Percentiles rank a stretch among this genome's conserved stretches.
Conservation (phyloP, 805 yeast genomes). For the Limtongia smithiae region DNA sequence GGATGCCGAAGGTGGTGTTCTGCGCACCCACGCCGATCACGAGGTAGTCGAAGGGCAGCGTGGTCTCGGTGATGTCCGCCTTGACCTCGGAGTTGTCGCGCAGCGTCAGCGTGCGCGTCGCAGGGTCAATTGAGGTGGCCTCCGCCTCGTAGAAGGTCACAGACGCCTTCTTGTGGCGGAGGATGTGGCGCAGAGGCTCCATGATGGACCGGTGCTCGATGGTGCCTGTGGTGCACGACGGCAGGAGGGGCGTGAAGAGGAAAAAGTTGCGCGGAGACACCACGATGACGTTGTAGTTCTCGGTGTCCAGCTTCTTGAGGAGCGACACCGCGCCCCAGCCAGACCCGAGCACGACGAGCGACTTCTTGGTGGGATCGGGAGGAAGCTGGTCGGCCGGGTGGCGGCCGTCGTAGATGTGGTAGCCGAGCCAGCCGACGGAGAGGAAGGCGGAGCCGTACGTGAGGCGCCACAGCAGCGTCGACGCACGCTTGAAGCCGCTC, state of each 20-base stretch:
- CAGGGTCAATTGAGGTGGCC: constrained; percentile 78
- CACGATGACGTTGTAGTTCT: constrained; percentile 81
- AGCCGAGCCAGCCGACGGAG: constrained; percentile 28
- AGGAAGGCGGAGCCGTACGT: constrained; percentile 21
- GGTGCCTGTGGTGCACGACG: constrained; percentile 93
- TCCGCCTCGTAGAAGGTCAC: constrained; percentile 91
- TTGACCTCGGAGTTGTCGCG: constrained; percentile 32
- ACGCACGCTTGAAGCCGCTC: constrained; percentile 10
- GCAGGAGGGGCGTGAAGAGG: constrained; percentile 91
- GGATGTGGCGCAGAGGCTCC: constrained; percentile 86
- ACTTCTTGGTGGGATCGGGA: constrained; percentile 60
- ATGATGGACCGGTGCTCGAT: constrained; percentile 81
- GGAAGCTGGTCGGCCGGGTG: constrained; percentile 41
- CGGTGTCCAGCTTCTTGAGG: constrained; percentile 78
- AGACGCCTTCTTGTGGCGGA: constrained; percentile 65
- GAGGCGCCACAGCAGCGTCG: constrained; percentile 18
- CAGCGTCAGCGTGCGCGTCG: constrained; percentile 58
- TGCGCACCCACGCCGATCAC: constrained; percentile 94
- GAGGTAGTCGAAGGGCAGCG: constrained; percentile 72
- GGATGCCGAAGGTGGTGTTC: constrained; percentile 90
- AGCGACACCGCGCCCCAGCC: constrained; percentile 95
- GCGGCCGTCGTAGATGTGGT: constrained; percentile 36
- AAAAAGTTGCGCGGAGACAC: constrained; percentile 92
- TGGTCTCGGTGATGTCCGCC: constrained; percentile 41
- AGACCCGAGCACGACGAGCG: constrained; percentile 69